phyloP scores from a whole-genome alignment of 768 basidiomycete genomes.

The Suillus plorans region DNA sequence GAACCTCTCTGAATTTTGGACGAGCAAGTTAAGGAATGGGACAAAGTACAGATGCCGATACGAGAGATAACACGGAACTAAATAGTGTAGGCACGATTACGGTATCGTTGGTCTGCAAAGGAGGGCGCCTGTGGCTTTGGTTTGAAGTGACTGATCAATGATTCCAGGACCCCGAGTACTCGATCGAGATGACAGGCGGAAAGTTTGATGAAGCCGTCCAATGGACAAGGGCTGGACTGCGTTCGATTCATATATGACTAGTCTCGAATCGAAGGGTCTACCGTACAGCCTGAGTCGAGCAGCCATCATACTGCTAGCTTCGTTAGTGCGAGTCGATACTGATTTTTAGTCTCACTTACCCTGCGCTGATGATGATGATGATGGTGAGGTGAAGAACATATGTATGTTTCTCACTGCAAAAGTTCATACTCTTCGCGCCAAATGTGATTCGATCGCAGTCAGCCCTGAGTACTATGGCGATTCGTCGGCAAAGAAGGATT shows the following conservation, averaged over 20 bases:
- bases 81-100: too few species aligned
- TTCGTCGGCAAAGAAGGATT: constrained; percentile 2
- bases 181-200: not conserved
- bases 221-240: not conserved
- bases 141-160: not conserved
- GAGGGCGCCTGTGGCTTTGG: not conserved
- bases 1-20: not conserved
- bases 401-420: constrained; percentile 1
- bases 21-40: not conserved
- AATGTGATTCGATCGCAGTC: constrained; percentile 18
- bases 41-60: not conserved
- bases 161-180: not conserved
- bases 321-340: not conserved
- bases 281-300: not conserved
- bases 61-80: not conserved
- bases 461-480: constrained; percentile 15
- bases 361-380: too few species aligned
- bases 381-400: not conserved
- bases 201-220: not conserved
- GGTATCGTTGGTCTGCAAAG: not conserved
- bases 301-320: not conserved
- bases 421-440: constrained; percentile 14
- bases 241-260: not conserved
- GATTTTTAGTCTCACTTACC: not conserved
- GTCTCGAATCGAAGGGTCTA: not conserved